phyloP scores from a whole-genome alignment of 2,329 filamentous ascomycete genomes.

The Calonectria hongkongensis region DNA sequence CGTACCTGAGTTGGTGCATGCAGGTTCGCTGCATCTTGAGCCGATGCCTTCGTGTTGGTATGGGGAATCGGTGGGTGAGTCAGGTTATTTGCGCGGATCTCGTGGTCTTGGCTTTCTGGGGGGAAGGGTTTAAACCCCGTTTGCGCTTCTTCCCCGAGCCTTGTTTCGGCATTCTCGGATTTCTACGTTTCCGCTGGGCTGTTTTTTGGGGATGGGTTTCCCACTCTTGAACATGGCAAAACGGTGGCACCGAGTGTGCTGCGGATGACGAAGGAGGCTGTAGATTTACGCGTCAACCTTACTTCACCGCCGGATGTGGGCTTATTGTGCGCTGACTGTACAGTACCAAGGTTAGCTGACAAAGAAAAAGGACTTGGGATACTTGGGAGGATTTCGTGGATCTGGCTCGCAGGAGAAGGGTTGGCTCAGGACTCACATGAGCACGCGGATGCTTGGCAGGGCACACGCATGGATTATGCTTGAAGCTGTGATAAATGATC shows the following conservation, averaged over 20 bases:
- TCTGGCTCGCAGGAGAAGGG: not conserved
- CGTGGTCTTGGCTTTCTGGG: not conserved
- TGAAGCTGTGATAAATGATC: not conserved
- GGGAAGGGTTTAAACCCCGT: not conserved
- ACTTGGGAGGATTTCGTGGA: not conserved
- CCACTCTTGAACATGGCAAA: not conserved
- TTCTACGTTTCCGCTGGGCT: not conserved
- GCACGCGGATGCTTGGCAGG: not conserved
- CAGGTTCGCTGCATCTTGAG: slow-evolving; percentile 16
- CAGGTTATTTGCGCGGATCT: not conserved
- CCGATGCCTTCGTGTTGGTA: slow-evolving; percentile 11
- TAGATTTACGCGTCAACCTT: not conserved
- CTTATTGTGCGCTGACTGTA: not conserved
- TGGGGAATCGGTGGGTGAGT: slow-evolving; percentile 1
- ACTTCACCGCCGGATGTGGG: slow-evolving; percentile 3
- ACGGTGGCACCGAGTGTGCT: not conserved
- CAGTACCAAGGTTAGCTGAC: not conserved
- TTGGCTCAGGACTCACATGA: slow-evolving; percentile 9
- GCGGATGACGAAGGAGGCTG: slow-evolving; percentile 10
- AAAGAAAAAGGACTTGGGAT: not conserved
- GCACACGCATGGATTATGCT: not conserved
- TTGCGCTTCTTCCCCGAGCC: not conserved
- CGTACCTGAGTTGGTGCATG: slow-evolving; percentile 24
- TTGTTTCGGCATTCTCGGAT: slow-evolving; percentile 9
- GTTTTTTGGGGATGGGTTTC: not conserved